Evolutionary conservation across 179 eudicot genomes (phyloP).

Genomic region (Amaranthus tricolor): DNA sequence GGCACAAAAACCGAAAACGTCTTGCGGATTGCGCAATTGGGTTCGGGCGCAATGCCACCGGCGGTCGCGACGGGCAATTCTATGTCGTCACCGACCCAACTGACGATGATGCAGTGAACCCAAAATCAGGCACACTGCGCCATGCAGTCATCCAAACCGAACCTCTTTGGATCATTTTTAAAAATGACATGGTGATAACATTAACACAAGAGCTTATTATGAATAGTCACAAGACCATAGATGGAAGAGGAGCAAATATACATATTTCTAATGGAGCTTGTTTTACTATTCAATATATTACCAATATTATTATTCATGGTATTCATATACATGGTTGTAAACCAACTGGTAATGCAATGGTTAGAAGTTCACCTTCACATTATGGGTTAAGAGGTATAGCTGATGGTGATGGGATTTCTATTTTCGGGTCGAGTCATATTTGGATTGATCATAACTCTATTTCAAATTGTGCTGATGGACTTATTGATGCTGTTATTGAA

Average conservation of each 20-base stretch:
- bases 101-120: too few species aligned
- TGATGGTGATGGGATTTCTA: background rate
- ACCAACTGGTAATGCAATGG: background rate
- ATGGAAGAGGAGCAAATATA: slow-evolving; percentile 17
- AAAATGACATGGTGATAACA: background rate
- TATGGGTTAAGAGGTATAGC: slow-evolving; percentile 2
- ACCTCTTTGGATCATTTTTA: too few species aligned
- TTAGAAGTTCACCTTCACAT: background rate
- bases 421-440: background rate
- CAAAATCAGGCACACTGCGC: too few species aligned
- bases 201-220: background rate
- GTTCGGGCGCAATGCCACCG: too few species aligned
- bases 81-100: too few species aligned
- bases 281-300: background rate
- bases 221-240: slow-evolving; percentile 4
- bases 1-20: too few species aligned
- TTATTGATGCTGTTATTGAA: slow-evolving; percentile 10
- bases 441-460: slow-evolving; percentile 17
- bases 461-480: slow-evolving; percentile 17
- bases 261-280: background rate
- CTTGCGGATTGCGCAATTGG: too few species aligned
- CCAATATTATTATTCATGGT: too few species aligned
- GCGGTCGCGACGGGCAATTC: too few species aligned
- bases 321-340: too few species aligned
- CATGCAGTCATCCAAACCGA: too few species aligned